Conservation (phyloP, 2,329 filamentous ascomycete genomes). For the Nemania sp. region DNA sequence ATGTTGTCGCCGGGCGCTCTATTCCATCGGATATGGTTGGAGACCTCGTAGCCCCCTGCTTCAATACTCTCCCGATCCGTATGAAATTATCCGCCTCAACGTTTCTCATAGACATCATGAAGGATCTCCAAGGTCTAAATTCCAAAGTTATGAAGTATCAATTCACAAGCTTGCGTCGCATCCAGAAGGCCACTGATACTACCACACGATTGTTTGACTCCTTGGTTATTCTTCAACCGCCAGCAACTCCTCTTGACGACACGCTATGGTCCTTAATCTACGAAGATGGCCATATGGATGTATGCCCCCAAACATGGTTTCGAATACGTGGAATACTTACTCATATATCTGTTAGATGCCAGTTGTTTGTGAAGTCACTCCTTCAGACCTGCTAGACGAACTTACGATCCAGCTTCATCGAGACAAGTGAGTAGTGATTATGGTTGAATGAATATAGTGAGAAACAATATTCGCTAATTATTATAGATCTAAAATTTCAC, state of each 20-base stretch:
- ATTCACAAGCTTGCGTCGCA: conserved; percentile 72
- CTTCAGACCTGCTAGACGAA: conserved; percentile 54
- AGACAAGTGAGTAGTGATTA: conserved; percentile 47
- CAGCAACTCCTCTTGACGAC: conserved; percentile 58
- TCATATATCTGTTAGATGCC: conserved; percentile 56
- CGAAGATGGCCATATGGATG: conserved; percentile 70
- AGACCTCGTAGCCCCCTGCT: conserved; percentile 81
- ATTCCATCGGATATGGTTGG: conserved; percentile 68
- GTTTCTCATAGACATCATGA: conserved; percentile 62
- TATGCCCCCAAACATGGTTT: conserved; percentile 43
- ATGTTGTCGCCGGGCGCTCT: conserved; percentile 79
- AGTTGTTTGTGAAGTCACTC: conserved; percentile 75
- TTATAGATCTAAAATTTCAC: conserved; percentile 34
- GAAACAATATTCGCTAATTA: conserved; percentile 14
- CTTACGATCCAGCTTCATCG: conserved; percentile 67
- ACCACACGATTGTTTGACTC: conserved; percentile 74
- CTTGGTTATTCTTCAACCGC: conserved; percentile 76
- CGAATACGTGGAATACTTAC: not conserved
- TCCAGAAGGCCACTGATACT: conserved; percentile 59
- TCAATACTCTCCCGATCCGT: conserved; percentile 83
- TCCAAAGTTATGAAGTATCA: conserved; percentile 68
- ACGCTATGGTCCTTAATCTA: conserved; percentile 60
- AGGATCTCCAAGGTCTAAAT: conserved; percentile 64
- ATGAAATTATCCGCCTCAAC: conserved; percentile 53
- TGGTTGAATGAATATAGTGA: too few relatives aligned